phyloP scores from a whole-genome alignment of 495 filamentous ascomycete species.

The Ascobolus immersus region DNA sequence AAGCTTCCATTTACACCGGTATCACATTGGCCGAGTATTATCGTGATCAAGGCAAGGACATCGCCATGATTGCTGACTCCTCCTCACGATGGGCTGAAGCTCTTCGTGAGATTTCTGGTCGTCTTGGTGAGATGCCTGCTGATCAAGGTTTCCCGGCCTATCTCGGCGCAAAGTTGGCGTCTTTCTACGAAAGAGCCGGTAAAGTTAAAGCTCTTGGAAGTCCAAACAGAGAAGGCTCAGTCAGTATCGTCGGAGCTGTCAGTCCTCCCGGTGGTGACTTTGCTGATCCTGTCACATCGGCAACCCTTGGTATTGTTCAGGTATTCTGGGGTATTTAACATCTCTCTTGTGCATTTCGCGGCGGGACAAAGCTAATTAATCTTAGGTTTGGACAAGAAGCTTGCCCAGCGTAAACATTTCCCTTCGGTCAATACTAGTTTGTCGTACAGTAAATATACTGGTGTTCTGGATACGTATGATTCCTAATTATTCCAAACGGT shows the following conservation, averaged over 20 bases:
- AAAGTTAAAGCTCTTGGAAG: slow-evolving; percentile 64
- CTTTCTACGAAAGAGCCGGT: slow-evolving; percentile 96
- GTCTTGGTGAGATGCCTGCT: slow-evolving; percentile 97
- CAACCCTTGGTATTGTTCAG: slow-evolving; percentile 91
- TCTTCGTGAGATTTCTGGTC: slow-evolving; percentile 93
- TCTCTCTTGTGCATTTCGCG: not conserved
- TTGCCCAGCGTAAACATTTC: slow-evolving; percentile 97
- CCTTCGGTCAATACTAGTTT: slow-evolving; percentile 89
- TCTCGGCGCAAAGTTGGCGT: slow-evolving; percentile 82
- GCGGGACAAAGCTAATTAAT: not conserved
- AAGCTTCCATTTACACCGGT: slow-evolving; percentile 97
- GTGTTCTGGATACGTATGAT: slow-evolving; percentile 48
- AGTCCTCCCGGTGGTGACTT: slow-evolving; percentile 96
- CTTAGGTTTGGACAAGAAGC: slow-evolving; percentile 65
- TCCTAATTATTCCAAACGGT: not conserved
- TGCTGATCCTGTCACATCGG: slow-evolving; percentile 88
- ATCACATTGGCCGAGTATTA: slow-evolving; percentile 97
- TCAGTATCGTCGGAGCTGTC: slow-evolving; percentile 94
- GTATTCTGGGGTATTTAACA: slow-evolving; percentile 63
- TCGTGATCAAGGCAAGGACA: slow-evolving; percentile 90
- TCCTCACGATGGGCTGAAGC: slow-evolving; percentile 97
- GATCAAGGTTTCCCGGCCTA: slow-evolving; percentile 99
- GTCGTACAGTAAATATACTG: slow-evolving; percentile 94
- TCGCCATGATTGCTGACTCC: slow-evolving; percentile 99
- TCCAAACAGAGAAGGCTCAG: slow-evolving; percentile 64